These are phyloP conservation scores for Tillandsia leiboldiana DNA, from an alignment of 176 grass and related monocot species.

Conservation along the genomic window DNA sequence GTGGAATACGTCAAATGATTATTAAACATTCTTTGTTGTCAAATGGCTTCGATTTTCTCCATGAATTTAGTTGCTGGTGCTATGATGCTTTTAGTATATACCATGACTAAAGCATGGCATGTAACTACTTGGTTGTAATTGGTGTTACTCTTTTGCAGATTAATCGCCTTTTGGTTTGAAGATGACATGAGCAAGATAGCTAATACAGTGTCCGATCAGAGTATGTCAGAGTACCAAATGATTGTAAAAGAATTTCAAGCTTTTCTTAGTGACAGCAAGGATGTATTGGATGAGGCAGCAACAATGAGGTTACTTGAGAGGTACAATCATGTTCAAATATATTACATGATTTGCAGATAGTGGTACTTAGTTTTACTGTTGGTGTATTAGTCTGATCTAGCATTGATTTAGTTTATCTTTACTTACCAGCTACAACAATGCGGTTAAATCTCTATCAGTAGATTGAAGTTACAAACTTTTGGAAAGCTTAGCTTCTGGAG, in stretches of 20 bases:
- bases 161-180: constrained; percentile 85
- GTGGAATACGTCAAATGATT: too few relatives aligned
- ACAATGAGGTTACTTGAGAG: constrained; percentile 31
- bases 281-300: constrained; percentile 37
- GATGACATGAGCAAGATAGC: constrained; percentile 36
- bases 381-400: too few relatives aligned
- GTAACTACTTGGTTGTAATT: neutral
- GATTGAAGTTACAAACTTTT: too few relatives aligned
- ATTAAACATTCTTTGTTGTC: too few relatives aligned
- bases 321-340: constrained; percentile 18
- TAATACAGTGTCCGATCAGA: constrained; percentile 30
- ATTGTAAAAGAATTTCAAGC: constrained; percentile 72
- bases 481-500: too few relatives aligned
- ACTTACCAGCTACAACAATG: too few relatives aligned
- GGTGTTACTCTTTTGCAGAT: constrained; percentile 45
- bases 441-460: too few relatives aligned
- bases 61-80: neutral
- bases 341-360: neutral
- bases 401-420: too few relatives aligned
- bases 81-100: neutral
- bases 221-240: constrained; percentile 54
- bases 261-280: constrained; percentile 94
- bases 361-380: too few relatives aligned
- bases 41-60: too few relatives aligned
- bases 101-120: neutral